Percentiles rank a stretch among this genome's conserved stretches.
Evolutionary conservation across 805 yeast genomes (phyloP).

Genomic region (Spathaspora sp.): DNA sequence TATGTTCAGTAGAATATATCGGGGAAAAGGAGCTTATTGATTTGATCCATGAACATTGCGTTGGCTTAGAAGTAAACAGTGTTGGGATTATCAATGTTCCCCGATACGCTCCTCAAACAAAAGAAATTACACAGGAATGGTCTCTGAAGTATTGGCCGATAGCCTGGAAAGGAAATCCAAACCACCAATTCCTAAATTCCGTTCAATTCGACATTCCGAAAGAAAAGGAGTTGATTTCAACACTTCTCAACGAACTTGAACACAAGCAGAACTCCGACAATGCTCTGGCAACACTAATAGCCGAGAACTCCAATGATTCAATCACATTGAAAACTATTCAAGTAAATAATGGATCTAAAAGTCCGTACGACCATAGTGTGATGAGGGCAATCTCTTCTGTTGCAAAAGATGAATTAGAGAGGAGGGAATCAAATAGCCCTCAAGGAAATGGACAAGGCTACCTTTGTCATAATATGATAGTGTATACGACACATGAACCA

Average conservation of each 20-base stretch:
- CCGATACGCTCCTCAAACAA: slow-evolving; percentile 59
- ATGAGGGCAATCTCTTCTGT: slow-evolving; percentile 67
- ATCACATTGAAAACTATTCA: slow-evolving; percentile 1
- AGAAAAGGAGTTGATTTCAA: slow-evolving; percentile 28
- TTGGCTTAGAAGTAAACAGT: slow-evolving; percentile 8
- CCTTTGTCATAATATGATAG: slow-evolving; percentile 71
- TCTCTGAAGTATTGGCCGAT: slow-evolving; percentile 75
- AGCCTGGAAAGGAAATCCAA: slow-evolving; percentile 91
- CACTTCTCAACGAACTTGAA: slow-evolving; percentile 8
- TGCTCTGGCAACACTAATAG: slow-evolving; percentile 7
- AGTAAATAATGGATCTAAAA: slow-evolving; percentile 9
- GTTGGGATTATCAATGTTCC: slow-evolving; percentile 46
- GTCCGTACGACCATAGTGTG: slow-evolving; percentile 69
- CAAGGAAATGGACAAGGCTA: slow-evolving; percentile 36
- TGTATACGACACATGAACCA: slow-evolving; percentile 92
- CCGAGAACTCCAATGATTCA: slow-evolving; percentile 1
- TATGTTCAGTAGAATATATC: slow-evolving; percentile 43
- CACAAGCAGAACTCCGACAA: background rate
- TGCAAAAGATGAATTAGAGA: slow-evolving; percentile 49
- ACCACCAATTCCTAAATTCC: slow-evolving; percentile 63
- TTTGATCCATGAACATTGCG: background rate
- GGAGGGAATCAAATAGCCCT: slow-evolving; percentile 21
- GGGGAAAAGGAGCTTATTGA: slow-evolving; percentile 8
- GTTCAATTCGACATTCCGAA: slow-evolving; percentile 45
- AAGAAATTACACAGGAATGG: slow-evolving; percentile 67